Percentiles rank a stretch among this genome's conserved stretches.
These are phyloP conservation scores for Dimargaris cristalligena DNA, from an alignment of 192 early-diverging fungal species.

Conservation along the genomic window DNA sequence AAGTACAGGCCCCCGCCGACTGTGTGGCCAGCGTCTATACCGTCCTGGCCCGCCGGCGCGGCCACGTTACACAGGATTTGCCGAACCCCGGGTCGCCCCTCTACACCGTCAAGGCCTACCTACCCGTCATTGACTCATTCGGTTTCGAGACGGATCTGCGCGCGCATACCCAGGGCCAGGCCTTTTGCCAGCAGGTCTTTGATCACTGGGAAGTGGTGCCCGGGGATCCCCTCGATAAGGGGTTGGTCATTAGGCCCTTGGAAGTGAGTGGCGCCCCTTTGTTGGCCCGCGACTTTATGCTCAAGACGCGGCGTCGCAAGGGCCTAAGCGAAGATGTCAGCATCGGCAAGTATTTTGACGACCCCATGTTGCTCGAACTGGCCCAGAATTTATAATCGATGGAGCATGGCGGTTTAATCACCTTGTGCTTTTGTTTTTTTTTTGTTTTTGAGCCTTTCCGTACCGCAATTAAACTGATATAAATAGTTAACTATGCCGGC, in stretches of 20 bases:
- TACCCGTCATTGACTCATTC: conserved; percentile 89
- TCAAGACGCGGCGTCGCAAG: conserved; percentile 93
- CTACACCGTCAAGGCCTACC: conserved; percentile 80
- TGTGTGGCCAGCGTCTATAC: conserved; percentile 91
- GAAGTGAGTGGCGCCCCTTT: conserved; percentile 63
- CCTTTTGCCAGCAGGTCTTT: conserved; percentile 95
- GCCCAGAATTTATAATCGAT: conserved; percentile 21
- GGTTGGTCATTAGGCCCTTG: conserved; percentile 68
- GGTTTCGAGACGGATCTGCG: conserved; percentile 95
- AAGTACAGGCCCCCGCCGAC: conserved; percentile 93
- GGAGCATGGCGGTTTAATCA: no score
- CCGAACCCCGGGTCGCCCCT: conserved; percentile 90
- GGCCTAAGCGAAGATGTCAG: conserved; percentile 66
- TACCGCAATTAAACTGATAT: no score
- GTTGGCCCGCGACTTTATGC: conserved; percentile 94
- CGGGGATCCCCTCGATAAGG: conserved; percentile 87
- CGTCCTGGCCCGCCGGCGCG: conserved; percentile 80
- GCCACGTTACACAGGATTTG: conserved; percentile 87
- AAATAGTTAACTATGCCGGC: no score
- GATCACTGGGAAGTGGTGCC: conserved; percentile 98
- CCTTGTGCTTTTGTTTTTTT: no score
- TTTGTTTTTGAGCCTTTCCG: no score
- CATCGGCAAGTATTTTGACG: conserved; percentile 68
- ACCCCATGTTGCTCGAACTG: conserved; percentile 36
- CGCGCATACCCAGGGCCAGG: conserved; percentile 91